Evolutionary conservation across 2,329 filamentous ascomycete species (phyloP).

Genomic region (Beauveria sp.): DNA sequence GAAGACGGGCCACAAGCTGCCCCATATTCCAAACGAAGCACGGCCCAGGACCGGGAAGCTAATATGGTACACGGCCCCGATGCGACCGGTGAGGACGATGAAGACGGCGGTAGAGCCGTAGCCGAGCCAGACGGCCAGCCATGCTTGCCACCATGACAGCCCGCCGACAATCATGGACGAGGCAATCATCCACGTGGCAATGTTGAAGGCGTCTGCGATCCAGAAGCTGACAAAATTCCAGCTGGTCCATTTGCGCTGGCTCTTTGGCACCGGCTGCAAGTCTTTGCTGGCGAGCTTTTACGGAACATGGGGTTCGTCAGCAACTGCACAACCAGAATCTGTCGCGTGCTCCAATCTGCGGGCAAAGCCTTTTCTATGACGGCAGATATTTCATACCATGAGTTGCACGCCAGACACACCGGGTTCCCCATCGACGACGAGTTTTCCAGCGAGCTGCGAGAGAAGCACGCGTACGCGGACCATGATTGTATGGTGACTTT

Average conservation of each 20-base stretch:
- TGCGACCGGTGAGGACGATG: slow-evolving; percentile 69
- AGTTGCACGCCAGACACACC: slow-evolving; percentile 7
- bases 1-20: slow-evolving; percentile 79
- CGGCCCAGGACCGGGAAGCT: slow-evolving; percentile 76
- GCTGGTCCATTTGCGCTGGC: slow-evolving; percentile 72
- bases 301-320: neutral
- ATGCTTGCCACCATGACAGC: slow-evolving; percentile 86
- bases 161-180: slow-evolving; percentile 72
- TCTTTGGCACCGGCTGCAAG: slow-evolving; percentile 71
- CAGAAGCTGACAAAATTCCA: slow-evolving; percentile 88
- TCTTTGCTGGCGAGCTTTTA: slow-evolving; percentile 69
- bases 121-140: slow-evolving; percentile 79
- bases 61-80: slow-evolving; percentile 82
- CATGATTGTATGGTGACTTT: neutral
- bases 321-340: neutral
- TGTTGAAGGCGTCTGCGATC: slow-evolving; percentile 80
- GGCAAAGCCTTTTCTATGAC: neutral
- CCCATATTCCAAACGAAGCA: slow-evolving; percentile 82
- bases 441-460: slow-evolving; percentile 3
- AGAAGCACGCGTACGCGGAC: neutral
- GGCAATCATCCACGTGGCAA: slow-evolving; percentile 93
- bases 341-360: neutral
- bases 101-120: slow-evolving; percentile 72
- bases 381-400: neutral
- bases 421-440: slow-evolving; percentile 1